These are phyloP conservation scores for Scutellaria barbata DNA, from an alignment of 257 asterid genomes.

Conservation along the genomic window DNA sequence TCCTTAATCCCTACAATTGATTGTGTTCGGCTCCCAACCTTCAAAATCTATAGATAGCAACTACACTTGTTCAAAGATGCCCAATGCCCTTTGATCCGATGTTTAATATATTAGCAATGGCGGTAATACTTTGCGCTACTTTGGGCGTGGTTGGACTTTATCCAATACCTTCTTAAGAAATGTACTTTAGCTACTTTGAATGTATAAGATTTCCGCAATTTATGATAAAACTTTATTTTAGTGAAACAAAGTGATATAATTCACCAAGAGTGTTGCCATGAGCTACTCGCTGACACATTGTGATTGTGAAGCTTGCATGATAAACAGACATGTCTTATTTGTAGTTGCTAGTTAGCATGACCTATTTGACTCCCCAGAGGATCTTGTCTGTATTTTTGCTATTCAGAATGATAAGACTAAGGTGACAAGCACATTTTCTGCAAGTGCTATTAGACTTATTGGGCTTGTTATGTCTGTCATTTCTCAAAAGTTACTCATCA, in stretches of 20 bases:
- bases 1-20: background rate
- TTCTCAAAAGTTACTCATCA: background rate
- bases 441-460: background rate
- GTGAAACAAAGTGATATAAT: background rate
- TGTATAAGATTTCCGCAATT: background rate
- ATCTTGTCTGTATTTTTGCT: slow-evolving; percentile 5
- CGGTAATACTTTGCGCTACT: background rate
- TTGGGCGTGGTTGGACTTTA: background rate
- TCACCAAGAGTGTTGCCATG: background rate
- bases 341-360: background rate
- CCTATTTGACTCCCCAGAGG: background rate
- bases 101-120: background rate
- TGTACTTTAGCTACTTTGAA: background rate
- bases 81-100: background rate
- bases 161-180: background rate
- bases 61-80: background rate
- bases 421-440: background rate
- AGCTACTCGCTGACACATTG: background rate
- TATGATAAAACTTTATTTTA: background rate
- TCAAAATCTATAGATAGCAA: no score
- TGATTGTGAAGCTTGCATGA: slow-evolving; percentile 15
- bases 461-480: background rate
- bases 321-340: background rate
- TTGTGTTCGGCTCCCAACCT: background rate
- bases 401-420: background rate